These are phyloP conservation scores for Helotiales sp. DNA, from an alignment of 2,329 filamentous ascomycete species.

Conservation along the genomic window DNA sequence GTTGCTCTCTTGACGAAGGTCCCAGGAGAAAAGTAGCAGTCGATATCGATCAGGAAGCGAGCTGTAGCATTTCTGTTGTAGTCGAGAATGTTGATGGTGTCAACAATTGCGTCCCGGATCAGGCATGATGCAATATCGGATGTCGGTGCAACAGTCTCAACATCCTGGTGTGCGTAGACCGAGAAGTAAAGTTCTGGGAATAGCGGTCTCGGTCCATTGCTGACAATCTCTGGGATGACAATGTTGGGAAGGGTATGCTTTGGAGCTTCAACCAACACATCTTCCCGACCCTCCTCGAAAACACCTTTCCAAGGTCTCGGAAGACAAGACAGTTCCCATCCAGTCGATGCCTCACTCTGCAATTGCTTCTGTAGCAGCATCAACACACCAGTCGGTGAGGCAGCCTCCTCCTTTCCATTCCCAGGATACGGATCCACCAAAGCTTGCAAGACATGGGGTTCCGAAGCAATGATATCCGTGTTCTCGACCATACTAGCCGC, in stretches of 20 bases:
- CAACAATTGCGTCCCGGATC: slow-evolving; percentile 82
- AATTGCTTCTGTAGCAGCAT: slow-evolving; percentile 86
- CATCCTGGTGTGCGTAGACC: slow-evolving; percentile 84
- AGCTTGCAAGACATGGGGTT: slow-evolving; percentile 82
- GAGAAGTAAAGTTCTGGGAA: slow-evolving; percentile 96
- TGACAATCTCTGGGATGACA: slow-evolving; percentile 74
- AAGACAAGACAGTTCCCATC: slow-evolving; percentile 75
- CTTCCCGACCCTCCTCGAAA: slow-evolving; percentile 63
- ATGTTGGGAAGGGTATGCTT: slow-evolving; percentile 83
- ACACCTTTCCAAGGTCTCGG: slow-evolving; percentile 72
- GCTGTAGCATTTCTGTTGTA: slow-evolving; percentile 90
- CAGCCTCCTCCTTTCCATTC: slow-evolving; percentile 65
- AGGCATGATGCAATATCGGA: slow-evolving; percentile 79
- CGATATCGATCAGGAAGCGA: slow-evolving; percentile 88
- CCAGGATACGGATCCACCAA: slow-evolving; percentile 84
- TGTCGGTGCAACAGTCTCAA: slow-evolving; percentile 83
- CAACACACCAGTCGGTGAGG: slow-evolving; percentile 72
- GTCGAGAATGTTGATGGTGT: slow-evolving; percentile 92
- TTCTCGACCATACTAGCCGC: slow-evolving; percentile 85
- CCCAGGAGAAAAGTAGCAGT: slow-evolving; percentile 88
- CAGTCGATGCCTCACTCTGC: slow-evolving; percentile 72
- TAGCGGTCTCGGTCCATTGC: slow-evolving; percentile 73
- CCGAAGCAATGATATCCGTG: slow-evolving; percentile 91
- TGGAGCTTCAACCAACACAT: slow-evolving; percentile 61
- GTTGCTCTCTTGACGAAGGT: slow-evolving; percentile 95